These are phyloP conservation scores for Talaromyces thailandensis DNA, from an alignment of 495 filamentous ascomycete genomes.

Conservation along the genomic window DNA sequence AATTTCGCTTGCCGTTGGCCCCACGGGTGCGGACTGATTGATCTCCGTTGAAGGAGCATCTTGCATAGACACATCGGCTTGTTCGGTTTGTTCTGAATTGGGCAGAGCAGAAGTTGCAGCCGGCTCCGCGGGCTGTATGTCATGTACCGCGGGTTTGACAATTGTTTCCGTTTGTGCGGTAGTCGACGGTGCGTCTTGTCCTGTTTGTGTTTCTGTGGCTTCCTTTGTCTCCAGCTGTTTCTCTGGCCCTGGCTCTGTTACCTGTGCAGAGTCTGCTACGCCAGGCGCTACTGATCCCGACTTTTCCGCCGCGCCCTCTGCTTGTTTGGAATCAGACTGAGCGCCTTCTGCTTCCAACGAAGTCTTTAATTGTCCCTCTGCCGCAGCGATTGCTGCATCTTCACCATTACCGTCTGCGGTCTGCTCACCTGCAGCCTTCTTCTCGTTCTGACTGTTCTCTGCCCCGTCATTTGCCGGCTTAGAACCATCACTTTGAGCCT, in stretches of 20 bases:
- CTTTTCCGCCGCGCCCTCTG: neutral
- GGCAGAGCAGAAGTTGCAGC: neutral
- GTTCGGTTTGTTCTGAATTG: constrained; percentile 1
- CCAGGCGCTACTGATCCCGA: constrained; percentile 2
- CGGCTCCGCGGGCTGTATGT: neutral
- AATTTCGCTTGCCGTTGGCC: neutral
- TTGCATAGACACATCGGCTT: neutral
- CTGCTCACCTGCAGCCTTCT: neutral
- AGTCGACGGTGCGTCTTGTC: neutral
- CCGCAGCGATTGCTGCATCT: neutral
- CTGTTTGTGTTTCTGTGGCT: neutral
- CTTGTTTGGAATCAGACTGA: neutral
- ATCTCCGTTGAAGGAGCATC: constrained; percentile 8
- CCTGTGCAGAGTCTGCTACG: neutral
- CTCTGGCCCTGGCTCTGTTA: neutral
- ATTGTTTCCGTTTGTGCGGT: neutral
- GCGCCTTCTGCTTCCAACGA: neutral
- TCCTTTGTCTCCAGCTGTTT: neutral
- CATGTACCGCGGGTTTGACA: neutral
- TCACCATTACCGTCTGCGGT: neutral
- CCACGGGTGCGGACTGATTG: constrained; percentile 4
- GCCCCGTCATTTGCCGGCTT: neutral
- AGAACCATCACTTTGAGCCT: neutral
- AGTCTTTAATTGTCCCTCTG: neutral
- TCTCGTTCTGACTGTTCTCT: neutral